Base-by-base conservation (phyloP, 768 basidiomycete genomes). In the Calocera viscosa region DNA sequence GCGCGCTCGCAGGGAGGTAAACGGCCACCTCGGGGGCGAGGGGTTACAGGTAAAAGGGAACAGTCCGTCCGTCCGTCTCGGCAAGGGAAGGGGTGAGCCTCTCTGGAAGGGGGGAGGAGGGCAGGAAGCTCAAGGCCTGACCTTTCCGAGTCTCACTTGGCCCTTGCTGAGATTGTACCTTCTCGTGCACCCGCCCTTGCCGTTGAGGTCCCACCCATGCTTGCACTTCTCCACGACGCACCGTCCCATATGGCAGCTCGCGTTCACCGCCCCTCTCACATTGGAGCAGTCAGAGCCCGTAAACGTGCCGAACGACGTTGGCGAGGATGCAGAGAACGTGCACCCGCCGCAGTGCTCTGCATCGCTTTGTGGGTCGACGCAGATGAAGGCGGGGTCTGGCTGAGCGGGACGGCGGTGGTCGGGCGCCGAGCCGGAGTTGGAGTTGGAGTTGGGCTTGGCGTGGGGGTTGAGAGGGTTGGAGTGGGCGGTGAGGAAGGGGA, bases 201-300 rank as follows among this genome's bases (percentile, higher is more conserved):
- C 53, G 19, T 47, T 47, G 5, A 60, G 53, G 26, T 60, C 53
- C 53, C 53, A 60, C 26, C 53, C 53, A 16, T 60, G 53, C 53
- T 32, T 60, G 30, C 53, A 60, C 53, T 19, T 32, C 53, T 32
- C 30, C 24, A 60, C 53, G 5, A 60, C 53, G 30, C 53, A 60
- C 30, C 10, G 2, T 2, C 53, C 53, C 24, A 16, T 2, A 11
- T 28, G 14, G 53, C 53, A 60, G 11, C 30, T 32, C 14, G 30
- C 53, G 26, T 26, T 32, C 53, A 28, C 7, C 26, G 53, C 53
- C 5, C 53, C 53, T 30, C 53, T 2, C 2, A 60, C 53, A 19
- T 19, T 26, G 14, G 53, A 28, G 30, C 53, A 60, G 30, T 60
- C 53, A 2, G 24, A 11, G 30, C 53, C 53, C 2, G 53, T 30